Base-by-base conservation (phyloP, 1,139 yeast species). In the Geotrichum reessii region DNA sequence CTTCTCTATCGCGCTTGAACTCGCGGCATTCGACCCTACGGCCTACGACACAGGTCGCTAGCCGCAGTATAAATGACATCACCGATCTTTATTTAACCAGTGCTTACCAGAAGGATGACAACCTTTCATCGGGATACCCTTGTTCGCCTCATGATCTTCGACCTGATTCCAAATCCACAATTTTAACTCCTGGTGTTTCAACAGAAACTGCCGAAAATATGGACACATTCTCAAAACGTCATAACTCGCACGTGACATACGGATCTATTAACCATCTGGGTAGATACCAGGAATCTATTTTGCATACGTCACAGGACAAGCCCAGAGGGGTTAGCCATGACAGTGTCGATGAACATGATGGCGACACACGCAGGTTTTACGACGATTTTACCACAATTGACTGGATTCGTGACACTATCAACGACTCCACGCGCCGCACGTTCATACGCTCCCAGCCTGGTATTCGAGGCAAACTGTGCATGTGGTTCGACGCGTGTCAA, bases 381-480 rank as follows among this genome's bases (percentile, higher is more conserved):
- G 84, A 83, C 67, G 86, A 83, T 67, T 83, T 82, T 69, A 83
- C 87, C 25, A 82, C 86, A n/a, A 81, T 82, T n/a, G 87, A 83
- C 71, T 83, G 87, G 87, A 79, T 82, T 2, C 75, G 77, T 49
- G 85, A 84, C 33, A 77, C 77, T 50, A 73, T 81, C 31, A 71
- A 74, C 61, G 81, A 81, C 52, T 80, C 83, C 48, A 71, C 73
- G 50, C 73, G 83, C 56, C 74, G 78, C 62, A 80, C 74, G 63
- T 73, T 74, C 50, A 65, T 83, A 49, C 65, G 70, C 59, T 49
- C 70, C 56, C 55, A 73, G 65, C 74, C 70, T 33, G 74, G 77
- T 1, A 22, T 74, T 9, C 63, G 72, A 9, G 78, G 78, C 3
- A 66, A 70, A 47, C 12, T 74, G 0, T 55, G 60, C 14, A 65